Base-by-base conservation (phyloP, 2,329 filamentous ascomycete genomes). In the Chrysosporium keratinophilum region DNA sequence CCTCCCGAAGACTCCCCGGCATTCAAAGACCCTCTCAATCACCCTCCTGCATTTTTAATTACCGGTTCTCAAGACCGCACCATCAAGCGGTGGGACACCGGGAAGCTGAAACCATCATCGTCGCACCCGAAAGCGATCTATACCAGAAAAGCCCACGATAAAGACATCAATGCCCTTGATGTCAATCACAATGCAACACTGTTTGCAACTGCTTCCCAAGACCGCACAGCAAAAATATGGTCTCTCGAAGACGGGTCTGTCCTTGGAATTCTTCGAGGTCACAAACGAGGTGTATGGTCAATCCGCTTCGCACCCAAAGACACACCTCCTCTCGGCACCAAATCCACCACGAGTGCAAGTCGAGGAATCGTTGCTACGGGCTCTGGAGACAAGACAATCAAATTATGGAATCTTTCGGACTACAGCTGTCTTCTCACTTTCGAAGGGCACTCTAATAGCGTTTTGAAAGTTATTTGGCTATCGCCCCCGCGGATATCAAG, bases 201-300 rank as follows among this genome's bases (percentile, higher is more conserved):
- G 0, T 97, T 98, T 65, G 94, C 91, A 2, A 96, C 93, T 1
- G 91, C 93, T 31, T 97, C 91, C 4, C 93, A 98, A 71, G 93
- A 98, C 68, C 87, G 89, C 60, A 94, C 88, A 0, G 89, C 97
- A 60, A 98, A 97, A 73, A 93, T 98, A 56, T 98, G 91, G 86
- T 93, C 90, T 6, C 78, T 85, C 5, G 84, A 90, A 60, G 87
- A 93, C 66, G 90, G 94, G 17, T 89, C 96, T 63, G 86, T 90
- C 0, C 82, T 93, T 58, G 94, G 93, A 59, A 88, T 98, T 33
- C 79, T 98, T 15, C 82, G 88, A 52, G 94, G 94, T 1, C 94
- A 98, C 69, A 87, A 88, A 65, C 82, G 93, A 67, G 93, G 94
- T 67, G 91, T 98, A 10, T 98, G 93, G 93, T 88, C 88, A 1